Conservation (phyloP, 345 rosid species). For the Salix caprea region DNA sequence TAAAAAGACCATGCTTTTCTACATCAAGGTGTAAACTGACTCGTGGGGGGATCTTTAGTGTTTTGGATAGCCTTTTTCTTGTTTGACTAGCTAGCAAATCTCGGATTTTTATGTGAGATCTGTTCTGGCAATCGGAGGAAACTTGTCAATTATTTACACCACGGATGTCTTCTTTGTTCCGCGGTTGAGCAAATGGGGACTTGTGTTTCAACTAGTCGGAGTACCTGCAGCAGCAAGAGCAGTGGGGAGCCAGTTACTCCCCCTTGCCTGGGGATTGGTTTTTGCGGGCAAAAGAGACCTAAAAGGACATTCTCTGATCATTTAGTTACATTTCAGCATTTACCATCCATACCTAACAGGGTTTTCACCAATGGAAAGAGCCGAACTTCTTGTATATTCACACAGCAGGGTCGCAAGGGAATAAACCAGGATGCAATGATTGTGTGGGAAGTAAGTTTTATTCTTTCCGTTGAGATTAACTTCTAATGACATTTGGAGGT, state of each 20-base stretch:
- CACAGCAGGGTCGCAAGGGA: conserved; percentile 98
- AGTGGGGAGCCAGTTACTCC: conserved; percentile 58
- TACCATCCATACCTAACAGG: conserved; percentile 71
- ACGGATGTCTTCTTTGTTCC: conserved; percentile 27
- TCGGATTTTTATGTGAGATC: conserved; percentile 38
- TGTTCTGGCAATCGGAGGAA: conserved; percentile 30
- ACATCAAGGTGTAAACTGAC: conserved; percentile 27
- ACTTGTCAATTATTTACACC: conserved; percentile 16
- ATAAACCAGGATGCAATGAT: conserved; percentile 97
- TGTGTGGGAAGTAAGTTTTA: conserved; percentile 91
- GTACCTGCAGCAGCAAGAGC: conserved; percentile 74
- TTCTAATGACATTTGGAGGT: conserved; percentile 12
- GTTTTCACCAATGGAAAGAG: conserved; percentile 78
- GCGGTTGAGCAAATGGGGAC: conserved; percentile 71
- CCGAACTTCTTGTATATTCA: conserved; percentile 77
- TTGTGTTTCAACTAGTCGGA: conserved; percentile 80
- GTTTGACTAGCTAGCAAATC: conserved; percentile 34
- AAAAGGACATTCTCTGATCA: conserved; percentile 71
- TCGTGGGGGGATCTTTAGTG: conserved; percentile 41
- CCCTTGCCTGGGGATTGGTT: conserved; percentile 53
- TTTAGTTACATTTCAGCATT: conserved; percentile 50
- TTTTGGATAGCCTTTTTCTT: conserved; percentile 15
- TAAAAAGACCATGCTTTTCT: conserved; percentile 31
- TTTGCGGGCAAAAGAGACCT: conserved; percentile 64
- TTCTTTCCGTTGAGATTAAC: conserved; percentile 16